Base-by-base conservation (phyloP, 768 basidiomycete genomes). In the Leccinum barrowsii region DNA sequence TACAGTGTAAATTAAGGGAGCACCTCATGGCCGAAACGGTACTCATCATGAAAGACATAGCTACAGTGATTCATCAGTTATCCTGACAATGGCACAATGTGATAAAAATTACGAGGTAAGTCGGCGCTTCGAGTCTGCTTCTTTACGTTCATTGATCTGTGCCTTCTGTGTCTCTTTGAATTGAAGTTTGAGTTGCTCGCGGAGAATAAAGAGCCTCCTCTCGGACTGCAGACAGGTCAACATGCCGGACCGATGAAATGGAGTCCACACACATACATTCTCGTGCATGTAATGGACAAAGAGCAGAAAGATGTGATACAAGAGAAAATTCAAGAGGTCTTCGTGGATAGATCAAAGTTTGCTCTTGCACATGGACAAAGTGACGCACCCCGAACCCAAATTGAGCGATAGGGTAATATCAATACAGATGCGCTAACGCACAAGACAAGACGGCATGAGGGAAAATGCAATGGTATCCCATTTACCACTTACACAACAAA, bases 261-360 rank as follows among this genome's bases (percentile, higher is more conserved):
- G 28, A 22, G 15, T 48, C 21, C n/a, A 51, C 82, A 63, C 60
- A 83, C 82, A 63, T 62, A 83, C 84, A 47, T 74, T 81, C 72
- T 87, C 86, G 49, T 81, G 77, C 75, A 81, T 82, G 62, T 85
- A 87, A 69, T 86, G 84, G 4, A 89, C 82, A 67, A 88, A 92
- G 19, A 94, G 82, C 59, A 96, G 74, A 72, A 95, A 93, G 4
- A 75, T 78, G 60, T 93, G 89, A 70, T 89, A 95, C n/a, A 90
- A 66, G 54, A 87, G 71, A 65, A 90, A 89, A 74, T 87, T 85
- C 65, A 89, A 79, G 71, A 85, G 76, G 67, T 80, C 85, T 86
- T 60, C 10, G 30, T 44, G 40, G 50, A 49, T 21, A 26, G 50
- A 47, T 67, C 22, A 64, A 53, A 40, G n/a, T n/a, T 48, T 28